Evolutionary conservation across 2,329 filamentous ascomycete species (phyloP), one percentile per base, ranked within the genome.

Genomic region (Cladorrhinum sp.): DNA sequence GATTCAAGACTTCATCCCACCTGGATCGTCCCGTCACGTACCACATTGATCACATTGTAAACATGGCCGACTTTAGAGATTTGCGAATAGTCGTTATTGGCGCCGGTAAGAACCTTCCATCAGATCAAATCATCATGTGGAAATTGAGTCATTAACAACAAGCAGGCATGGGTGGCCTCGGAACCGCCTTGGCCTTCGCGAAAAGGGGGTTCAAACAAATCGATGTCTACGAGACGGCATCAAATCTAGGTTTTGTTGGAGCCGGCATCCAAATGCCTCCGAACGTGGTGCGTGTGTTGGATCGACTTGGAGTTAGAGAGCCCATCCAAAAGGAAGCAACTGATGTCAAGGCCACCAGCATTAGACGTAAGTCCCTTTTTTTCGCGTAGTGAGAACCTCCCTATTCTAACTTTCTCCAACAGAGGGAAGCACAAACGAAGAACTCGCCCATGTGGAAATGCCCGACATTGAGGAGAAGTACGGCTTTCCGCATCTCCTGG

Each of bases 221-320:
- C 68, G 79, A 88, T 58, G 84, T 93, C 55, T 93, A 86, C 72
- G 91, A 93, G 72, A 83, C 81, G 36, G 90, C 90, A 0, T 84
- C 87, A 3, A 83, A 85, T 65, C 80, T 93, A 3, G 90, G 90
- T 4, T 93, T 93, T 68, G 90, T 93, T 1, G 91, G 91, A 23
- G 91, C 91, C 1, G 91, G 91, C 4, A 93, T 95, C 65, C 91
- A 96, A 72, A 80, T 93, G 60, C 89, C 91, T 0, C 91, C 91
- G 0, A 96, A 95, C 66, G 89, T 93, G 82, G 86, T 87, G 2
- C 83, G 89, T 1, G 89, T 95, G 8, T 80, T 95, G 12, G 87
- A 91, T 69, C 78, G 81, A 13, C 76, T 93, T 41, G 90, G 87
- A 9, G 88, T 89, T 61, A 93, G 90, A 90, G 75, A 81, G 18